Base-by-base conservation (phyloP, 1,139 yeast species). In the Tardiomyces digboiensis region DNA sequence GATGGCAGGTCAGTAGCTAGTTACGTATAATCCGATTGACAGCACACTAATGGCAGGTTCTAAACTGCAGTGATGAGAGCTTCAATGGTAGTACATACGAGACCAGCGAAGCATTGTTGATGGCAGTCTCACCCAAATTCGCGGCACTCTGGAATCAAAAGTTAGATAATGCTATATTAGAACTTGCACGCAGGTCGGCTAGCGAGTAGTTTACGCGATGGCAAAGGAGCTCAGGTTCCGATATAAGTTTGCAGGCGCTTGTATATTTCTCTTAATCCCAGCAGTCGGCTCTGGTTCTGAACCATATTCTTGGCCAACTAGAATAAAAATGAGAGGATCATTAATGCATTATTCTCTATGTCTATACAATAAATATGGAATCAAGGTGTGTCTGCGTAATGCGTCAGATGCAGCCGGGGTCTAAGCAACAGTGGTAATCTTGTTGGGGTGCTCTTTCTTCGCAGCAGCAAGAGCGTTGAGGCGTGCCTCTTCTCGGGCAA, bases 21-120 rank as follows among this genome's bases (percentile, higher is more conserved):
- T n/a, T 23, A 44, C 1, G 37, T n/a, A 19, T 13, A 16, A 18
- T 10, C 29, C 14, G 16, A 19, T 7, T 13, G 33, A 14, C 14
- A 20, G 38, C 53, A 20, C 46, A n/a, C 12, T 44, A 46, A 23
- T 7, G 8, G 41, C 23, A 23, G 19, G 48, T 6, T 21, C 37
- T 3, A 37, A 23, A 20, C 44, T 48, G 19, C 47, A 44, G 41
- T 20, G 47, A 49, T 7, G 33, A 26, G 16, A 8, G 14, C 5
- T 26, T 26, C 10, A 26, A 5, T 5, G 37, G 37, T 13, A 16
- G 13, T 3, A 33, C 12, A 5, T 72, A 54, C 51, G 78, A 75
- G 47, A 70, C 77, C 0, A 65, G 71, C 43, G 80, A 75, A 51
- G 64, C 70, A 14, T 54, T 73, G 39, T 62, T 74, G 61, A 71